Conservation (phyloP, 1,139 yeast genomes). For the Suhomyces anneliseae region DNA sequence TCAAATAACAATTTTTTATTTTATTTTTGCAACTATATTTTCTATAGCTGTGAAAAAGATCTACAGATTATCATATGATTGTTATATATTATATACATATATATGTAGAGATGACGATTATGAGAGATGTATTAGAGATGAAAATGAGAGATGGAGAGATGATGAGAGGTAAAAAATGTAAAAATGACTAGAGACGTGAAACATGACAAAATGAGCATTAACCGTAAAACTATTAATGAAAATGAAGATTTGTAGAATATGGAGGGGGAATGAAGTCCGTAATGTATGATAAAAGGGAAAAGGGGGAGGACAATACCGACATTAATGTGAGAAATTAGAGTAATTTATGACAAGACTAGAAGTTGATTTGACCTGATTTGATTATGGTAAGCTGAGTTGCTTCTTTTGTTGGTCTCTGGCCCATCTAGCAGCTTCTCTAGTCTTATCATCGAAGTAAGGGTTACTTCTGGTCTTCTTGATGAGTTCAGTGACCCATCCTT, state of each 20-base stretch:
- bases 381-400: conserved; percentile 28
- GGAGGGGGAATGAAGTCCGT: too few relatives aligned
- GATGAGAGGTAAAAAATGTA: conserved; percentile 12
- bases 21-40: neutral
- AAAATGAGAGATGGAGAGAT: conserved; percentile 1
- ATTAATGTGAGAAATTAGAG: too few relatives aligned
- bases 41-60: neutral
- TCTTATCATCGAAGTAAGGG: conserved; percentile 57
- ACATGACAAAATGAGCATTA: neutral
- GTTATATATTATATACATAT: conserved; percentile 10
- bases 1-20: too few relatives aligned
- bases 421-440: conserved; percentile 93
- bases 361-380: neutral
- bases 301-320: too few relatives aligned
- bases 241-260: too few relatives aligned
- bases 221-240: too few relatives aligned
- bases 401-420: conserved; percentile 85
- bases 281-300: too few relatives aligned
- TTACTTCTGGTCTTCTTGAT: conserved; percentile 73
- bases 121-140: conserved; percentile 1
- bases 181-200: conserved; percentile 4
- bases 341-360: too few relatives aligned
- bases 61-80: conserved; percentile 7
- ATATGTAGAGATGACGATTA: conserved; percentile 1
- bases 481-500: conserved; percentile 76